phyloP scores from a whole-genome alignment of 2,329 filamentous ascomycete genomes.

The Penicillium sp. region DNA sequence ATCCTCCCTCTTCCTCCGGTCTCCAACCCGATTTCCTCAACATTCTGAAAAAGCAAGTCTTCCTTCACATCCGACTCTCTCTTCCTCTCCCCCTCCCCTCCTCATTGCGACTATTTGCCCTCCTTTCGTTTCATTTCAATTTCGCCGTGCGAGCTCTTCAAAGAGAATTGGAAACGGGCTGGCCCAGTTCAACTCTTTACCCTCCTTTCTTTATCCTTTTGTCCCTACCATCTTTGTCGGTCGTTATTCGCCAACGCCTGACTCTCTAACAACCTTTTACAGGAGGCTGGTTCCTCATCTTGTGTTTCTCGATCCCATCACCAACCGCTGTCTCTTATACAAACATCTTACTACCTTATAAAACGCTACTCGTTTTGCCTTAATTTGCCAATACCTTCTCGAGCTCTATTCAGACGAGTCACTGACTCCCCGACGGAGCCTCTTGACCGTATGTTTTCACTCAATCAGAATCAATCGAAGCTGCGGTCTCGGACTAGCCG shows the following conservation, averaged over 20 bases:
- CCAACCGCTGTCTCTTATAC: conserved; percentile 21
- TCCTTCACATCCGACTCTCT: conserved; percentile 31
- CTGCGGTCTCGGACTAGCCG: neutral
- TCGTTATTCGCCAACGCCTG: conserved; percentile 26
- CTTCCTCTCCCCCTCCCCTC: conserved; percentile 24
- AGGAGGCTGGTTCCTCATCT: conserved; percentile 45
- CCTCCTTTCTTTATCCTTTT: conserved; percentile 24
- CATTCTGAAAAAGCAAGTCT: conserved; percentile 30
- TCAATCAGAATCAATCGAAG: neutral
- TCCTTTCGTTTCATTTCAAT: conserved; percentile 30
- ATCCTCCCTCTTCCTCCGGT: conserved; percentile 13
- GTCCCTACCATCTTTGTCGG: conserved; percentile 28
- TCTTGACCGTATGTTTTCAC: conserved; percentile 15
- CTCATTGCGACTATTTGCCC: conserved; percentile 23
- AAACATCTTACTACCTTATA: conserved; percentile 15
- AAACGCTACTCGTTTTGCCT: conserved; percentile 19
- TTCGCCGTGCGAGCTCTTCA: conserved; percentile 42
- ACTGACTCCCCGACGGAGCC: conserved; percentile 8
- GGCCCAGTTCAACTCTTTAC: conserved; percentile 41
- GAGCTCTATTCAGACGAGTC: neutral
- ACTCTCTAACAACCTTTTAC: conserved; percentile 25
- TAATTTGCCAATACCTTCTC: conserved; percentile 13
- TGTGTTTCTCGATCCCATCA: conserved; percentile 26
- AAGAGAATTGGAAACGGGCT: conserved; percentile 41
- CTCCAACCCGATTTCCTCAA: conserved; percentile 18